Evolutionary conservation across 2,329 filamentous ascomycete species (phyloP).

Genomic region (Fusarium praegraminearum): DNA sequence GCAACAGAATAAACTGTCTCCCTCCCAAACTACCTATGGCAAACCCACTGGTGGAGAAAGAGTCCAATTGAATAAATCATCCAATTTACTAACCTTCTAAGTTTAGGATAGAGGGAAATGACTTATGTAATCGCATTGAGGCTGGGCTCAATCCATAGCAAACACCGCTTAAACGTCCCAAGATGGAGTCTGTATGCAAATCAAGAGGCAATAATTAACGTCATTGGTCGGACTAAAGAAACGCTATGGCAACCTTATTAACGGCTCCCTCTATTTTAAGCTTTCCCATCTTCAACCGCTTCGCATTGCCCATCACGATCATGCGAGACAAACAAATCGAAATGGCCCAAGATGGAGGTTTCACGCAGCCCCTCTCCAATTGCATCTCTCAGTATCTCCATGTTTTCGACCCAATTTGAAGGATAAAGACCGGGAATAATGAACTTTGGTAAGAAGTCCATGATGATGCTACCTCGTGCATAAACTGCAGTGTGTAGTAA

Average conservation of each 20-base stretch:
- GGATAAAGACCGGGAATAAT: background rate
- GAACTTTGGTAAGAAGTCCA: background rate
- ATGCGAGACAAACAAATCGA: background rate
- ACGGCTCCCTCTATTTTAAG: background rate
- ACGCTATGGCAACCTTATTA: accelerated
- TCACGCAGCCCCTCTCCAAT: background rate
- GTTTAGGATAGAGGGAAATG: background rate
- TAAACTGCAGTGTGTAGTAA: slow-evolving; percentile 37
- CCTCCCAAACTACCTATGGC: background rate
- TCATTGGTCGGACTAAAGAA: background rate
- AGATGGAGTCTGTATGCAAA: background rate
- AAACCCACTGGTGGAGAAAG: background rate
- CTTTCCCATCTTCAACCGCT: background rate
- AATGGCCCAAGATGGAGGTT: background rate
- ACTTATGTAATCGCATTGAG: background rate
- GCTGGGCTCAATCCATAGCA: background rate
- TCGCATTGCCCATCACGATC: background rate
- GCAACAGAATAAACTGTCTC: background rate
- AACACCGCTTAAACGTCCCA: background rate
- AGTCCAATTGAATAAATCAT: background rate
- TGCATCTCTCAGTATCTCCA: background rate
- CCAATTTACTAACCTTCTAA: background rate
- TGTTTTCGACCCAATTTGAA: background rate
- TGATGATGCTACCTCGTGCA: background rate
- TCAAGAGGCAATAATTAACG: background rate